These are phyloP conservation scores for Farysia itapuensis DNA, from an alignment of 1,284 basidiomycete genomes.

Conservation along the genomic window DNA sequence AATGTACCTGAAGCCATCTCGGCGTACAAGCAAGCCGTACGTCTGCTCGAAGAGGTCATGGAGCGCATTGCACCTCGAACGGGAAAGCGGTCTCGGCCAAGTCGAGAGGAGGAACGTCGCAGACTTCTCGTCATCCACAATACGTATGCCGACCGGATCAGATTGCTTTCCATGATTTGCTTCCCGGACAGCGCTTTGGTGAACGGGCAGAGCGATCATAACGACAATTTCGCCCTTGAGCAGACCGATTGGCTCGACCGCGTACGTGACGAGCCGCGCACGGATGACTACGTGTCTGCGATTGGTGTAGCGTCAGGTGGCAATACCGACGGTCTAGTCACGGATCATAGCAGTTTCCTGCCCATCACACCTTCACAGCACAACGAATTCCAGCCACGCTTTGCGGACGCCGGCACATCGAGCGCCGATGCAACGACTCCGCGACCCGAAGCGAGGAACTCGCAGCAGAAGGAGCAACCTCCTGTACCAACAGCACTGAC, in stretches of 20 bases:
- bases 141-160: conserved; percentile 61
- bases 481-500: neutral
- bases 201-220: neutral
- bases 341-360: neutral
- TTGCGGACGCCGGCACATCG: neutral
- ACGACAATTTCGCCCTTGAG: neutral
- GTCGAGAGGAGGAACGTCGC: conserved; percentile 58
- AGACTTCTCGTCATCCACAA: conserved; percentile 61
- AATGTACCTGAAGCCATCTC: conserved; percentile 60
- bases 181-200: conserved; percentile 9
- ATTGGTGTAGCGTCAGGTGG: too few species aligned
- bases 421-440: neutral
- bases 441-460: neutral
- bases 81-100: conserved; percentile 41
- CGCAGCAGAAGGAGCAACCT: neutral
- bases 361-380: conserved; percentile 11
- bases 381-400: too few species aligned
- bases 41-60: conserved; percentile 61
- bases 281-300: too few species aligned
- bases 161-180: conserved; percentile 56
- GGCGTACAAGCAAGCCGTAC: conserved; percentile 60
- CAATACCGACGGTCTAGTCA: too few species aligned
- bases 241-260: conserved; percentile 23
- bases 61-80: conserved; percentile 57
- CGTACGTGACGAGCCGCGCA: conserved; percentile 10